Percentiles rank a stretch among this genome's conserved stretches.
Evolutionary conservation across 495 filamentous ascomycete species (phyloP).

Genomic region (Talaromyces wortmannii): DNA sequence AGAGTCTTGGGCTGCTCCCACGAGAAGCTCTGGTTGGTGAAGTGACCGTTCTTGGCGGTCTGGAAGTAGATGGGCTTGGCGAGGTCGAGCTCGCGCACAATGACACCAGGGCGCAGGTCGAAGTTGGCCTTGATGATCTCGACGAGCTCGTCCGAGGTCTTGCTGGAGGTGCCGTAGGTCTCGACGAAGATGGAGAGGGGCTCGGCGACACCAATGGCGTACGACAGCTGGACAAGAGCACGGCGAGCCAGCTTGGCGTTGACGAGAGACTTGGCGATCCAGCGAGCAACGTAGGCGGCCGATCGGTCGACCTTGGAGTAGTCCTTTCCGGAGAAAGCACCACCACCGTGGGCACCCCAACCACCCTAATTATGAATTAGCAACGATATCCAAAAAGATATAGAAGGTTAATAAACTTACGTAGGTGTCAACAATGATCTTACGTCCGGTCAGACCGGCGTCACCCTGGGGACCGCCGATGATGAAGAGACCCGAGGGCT

Average conservation of each 20-base stretch:
- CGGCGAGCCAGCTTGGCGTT: constrained; percentile 82
- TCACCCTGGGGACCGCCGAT: constrained; percentile 99
- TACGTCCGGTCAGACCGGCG: constrained; percentile 95
- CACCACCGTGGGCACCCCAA: constrained; percentile 99
- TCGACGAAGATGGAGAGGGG: constrained; percentile 78
- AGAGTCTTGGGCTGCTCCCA: constrained; percentile 98
- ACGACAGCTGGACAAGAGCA: constrained; percentile 92
- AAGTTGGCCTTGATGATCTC: constrained; percentile 93
- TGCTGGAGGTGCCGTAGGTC: constrained; percentile 59
- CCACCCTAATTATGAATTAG: constrained; percentile 49
- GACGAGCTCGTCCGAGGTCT: constrained; percentile 85
- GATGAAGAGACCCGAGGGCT: constrained; percentile 97
- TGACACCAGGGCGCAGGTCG: constrained; percentile 94
- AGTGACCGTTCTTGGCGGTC: constrained; percentile 99
- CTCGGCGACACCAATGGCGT: constrained; percentile 98
- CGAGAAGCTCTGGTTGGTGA: constrained; percentile 94
- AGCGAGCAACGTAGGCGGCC: constrained; percentile 92
- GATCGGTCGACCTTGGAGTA: constrained; percentile 99
- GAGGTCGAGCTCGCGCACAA: constrained; percentile 94
- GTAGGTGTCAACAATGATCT: constrained; percentile 99
- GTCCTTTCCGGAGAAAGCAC: constrained; percentile 99
- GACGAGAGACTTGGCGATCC: constrained; percentile 98
- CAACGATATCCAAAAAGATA: not conserved
- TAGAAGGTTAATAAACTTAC: not conserved
- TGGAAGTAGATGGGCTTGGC: constrained; percentile 94